phyloP scores from a whole-genome alignment of 495 filamentous ascomycete species.

The Ramalina intermedia region DNA sequence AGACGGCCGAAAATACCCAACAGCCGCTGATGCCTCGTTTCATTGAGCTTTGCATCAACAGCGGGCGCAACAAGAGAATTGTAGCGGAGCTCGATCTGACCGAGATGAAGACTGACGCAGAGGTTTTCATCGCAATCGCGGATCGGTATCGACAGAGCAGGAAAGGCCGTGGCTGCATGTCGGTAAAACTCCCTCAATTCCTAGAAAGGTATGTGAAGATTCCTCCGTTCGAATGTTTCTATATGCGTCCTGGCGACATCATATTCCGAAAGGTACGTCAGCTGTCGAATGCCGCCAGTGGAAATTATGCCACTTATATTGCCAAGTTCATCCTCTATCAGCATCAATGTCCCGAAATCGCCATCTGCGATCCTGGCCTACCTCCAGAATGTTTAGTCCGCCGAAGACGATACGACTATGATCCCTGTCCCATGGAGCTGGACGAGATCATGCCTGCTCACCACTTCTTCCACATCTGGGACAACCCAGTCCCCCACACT shows the following conservation, averaged over 20 bases:
- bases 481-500: not conserved
- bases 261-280: not conserved
- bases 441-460: not conserved
- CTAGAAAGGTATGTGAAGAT: not conserved
- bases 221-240: not conserved
- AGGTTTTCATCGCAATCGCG: not conserved
- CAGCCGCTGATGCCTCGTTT: not conserved
- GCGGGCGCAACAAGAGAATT: not conserved
- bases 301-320: not conserved
- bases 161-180: not conserved
- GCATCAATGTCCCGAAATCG: not conserved
- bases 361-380: not conserved
- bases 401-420: not conserved
- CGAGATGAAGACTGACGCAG: not conserved
- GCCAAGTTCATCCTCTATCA: not conserved
- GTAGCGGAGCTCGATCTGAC: not conserved
- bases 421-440: not conserved
- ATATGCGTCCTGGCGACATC: not conserved
- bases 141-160: not conserved
- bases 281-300: not conserved
- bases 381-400: not conserved
- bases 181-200: not conserved
- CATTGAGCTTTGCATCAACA: constrained; percentile 2
- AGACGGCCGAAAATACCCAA: not conserved
- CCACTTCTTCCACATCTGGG: not conserved